Base-by-base conservation (phyloP, 78 protist species). In the Speleostelium caveatum region DNA sequence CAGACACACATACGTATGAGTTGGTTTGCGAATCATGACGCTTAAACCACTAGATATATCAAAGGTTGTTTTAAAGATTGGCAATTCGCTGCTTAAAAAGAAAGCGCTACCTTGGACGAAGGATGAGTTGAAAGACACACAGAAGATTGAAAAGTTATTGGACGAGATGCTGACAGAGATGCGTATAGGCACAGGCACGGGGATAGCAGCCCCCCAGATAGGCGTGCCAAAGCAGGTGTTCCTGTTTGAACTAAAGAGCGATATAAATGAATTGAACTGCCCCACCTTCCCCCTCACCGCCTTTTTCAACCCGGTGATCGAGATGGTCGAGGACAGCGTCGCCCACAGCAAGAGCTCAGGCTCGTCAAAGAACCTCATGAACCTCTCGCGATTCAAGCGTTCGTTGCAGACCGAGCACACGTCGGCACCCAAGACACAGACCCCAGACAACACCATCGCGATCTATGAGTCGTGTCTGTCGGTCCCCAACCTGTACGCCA, bases 181-280 rank as follows among this genome's bases (percentile, higher is more conserved):
- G 90, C 22, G 53, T 14, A 24, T 2, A 4, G 42, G 55, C 65
- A 56, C 24, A 26, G 90, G 90, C 5, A 68, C 77, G 28, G 90
- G 90, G 10, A 69, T 83, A 8, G 90, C 90, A 36, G 90, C 90
- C 35, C 90, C 90, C 1, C 90, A 83, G 42, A 41, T 83, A 0
- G 90, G 90, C 10, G 21, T 69, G 4, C 24, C 67, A 12, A 83
- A 83, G n/a, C 90, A 83, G 41, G 28, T 83, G 73, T 83, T 83
- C 32, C 5, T 83, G 8, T 59, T 83, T 35, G 78, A 83, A 73
- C 2, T 83, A 2, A 1, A 0, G 24, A 26, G 26, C 0, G 8
- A 41, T 21, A 33, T 10, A 28, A 53, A n/a, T 0, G 0, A 36
- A 12, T 6, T 75, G 6, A 22, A 67, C 3, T 83, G 78, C 42